Percentiles rank a stretch among this genome's conserved stretches.
Conservation (phyloP, 495 filamentous ascomycete species). For the Staphylotrichum tortipilum region DNA sequence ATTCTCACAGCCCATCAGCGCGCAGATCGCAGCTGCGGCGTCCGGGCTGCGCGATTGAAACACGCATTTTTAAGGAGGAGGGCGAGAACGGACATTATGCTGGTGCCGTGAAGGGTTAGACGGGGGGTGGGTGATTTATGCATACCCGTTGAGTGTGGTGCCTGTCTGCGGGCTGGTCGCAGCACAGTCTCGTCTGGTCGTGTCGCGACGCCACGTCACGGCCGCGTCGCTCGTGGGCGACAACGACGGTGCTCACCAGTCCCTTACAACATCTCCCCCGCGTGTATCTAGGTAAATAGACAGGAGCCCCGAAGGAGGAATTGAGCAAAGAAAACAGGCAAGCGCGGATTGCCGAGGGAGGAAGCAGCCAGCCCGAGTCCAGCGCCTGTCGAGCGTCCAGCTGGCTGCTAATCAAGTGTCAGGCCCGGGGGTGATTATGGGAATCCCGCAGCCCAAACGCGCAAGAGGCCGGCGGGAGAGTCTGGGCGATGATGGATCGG, state of each 20-base stretch:
- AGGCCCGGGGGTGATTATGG: slow-evolving; percentile 3
- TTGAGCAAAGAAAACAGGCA: slow-evolving; percentile 15
- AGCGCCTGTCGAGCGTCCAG: slow-evolving; percentile 8
- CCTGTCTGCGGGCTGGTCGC: slow-evolving; percentile 10
- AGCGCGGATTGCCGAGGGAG: slow-evolving; percentile 10
- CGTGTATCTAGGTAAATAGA: slow-evolving; percentile 19
- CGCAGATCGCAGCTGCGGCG: slow-evolving; percentile 17
- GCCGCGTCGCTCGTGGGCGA: slow-evolving; percentile 11
- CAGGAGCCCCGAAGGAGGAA: slow-evolving; percentile 10
- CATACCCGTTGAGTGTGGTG: slow-evolving; percentile 25
- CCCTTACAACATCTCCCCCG: slow-evolving; percentile 20
- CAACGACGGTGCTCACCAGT: slow-evolving; percentile 12
- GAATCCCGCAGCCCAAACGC: neutral
- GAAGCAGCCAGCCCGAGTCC: slow-evolving; percentile 7
- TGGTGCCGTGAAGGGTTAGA: slow-evolving; percentile 13
- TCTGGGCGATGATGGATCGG: too few species aligned
- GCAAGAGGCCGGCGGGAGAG: too few species aligned
- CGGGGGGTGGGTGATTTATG: slow-evolving; percentile 21
- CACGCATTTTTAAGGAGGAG: slow-evolving; percentile 17
- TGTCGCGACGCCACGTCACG: slow-evolving; percentile 23
- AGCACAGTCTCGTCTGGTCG: slow-evolving; percentile 9
- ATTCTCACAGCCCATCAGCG: slow-evolving; percentile 19
- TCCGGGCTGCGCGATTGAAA: slow-evolving; percentile 18
- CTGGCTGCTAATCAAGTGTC: too few species aligned
- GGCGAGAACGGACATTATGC: slow-evolving; percentile 18